Percentiles rank a stretch among this genome's conserved stretches.
Conservation (phyloP, 163 green algal genomes). For the Prototheca cutis region DNA sequence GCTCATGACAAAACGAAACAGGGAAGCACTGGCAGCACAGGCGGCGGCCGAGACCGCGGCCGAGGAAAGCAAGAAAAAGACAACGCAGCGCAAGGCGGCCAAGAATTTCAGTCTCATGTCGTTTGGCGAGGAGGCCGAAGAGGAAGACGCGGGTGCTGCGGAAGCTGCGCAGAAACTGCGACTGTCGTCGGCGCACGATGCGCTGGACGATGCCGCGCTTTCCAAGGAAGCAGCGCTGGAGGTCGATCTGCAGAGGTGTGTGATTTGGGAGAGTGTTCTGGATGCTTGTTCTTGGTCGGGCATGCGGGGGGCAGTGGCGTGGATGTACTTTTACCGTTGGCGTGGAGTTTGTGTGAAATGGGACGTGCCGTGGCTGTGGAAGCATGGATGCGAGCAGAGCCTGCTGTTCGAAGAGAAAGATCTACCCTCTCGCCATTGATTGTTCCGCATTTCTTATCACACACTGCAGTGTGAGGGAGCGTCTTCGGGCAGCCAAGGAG, state of each 20-base stretch:
- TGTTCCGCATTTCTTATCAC: too few relatives aligned
- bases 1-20: too few relatives aligned
- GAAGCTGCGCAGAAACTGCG: conserved; percentile 13
- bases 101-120: conserved; percentile 83
- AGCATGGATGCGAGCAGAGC: too few relatives aligned
- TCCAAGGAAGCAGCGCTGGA: conserved; percentile 26
- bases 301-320: too few relatives aligned
- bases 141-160: conserved; percentile 38
- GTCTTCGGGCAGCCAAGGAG: conserved; percentile 27
- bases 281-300: too few relatives aligned
- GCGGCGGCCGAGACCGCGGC: conserved; percentile 8
- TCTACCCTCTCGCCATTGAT: too few relatives aligned
- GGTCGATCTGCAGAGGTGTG: conserved; percentile 21
- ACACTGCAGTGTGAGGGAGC: conserved; percentile 22
- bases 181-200: conserved; percentile 45
- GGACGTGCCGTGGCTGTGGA: too few relatives aligned
- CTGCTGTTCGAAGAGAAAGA: too few relatives aligned
- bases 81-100: conserved; percentile 18
- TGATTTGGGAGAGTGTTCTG: too few relatives aligned
- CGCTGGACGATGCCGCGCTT: conserved; percentile 34
- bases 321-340: too few relatives aligned
- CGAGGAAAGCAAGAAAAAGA: conserved; percentile 14
- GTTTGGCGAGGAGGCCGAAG: conserved; percentile 67
- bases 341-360: too few relatives aligned
- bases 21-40: conserved; percentile 20